Percentiles rank a stretch among this genome's conserved stretches.
phyloP scores from a whole-genome alignment of 1,284 basidiomycete species.

The Mycena sp. region DNA sequence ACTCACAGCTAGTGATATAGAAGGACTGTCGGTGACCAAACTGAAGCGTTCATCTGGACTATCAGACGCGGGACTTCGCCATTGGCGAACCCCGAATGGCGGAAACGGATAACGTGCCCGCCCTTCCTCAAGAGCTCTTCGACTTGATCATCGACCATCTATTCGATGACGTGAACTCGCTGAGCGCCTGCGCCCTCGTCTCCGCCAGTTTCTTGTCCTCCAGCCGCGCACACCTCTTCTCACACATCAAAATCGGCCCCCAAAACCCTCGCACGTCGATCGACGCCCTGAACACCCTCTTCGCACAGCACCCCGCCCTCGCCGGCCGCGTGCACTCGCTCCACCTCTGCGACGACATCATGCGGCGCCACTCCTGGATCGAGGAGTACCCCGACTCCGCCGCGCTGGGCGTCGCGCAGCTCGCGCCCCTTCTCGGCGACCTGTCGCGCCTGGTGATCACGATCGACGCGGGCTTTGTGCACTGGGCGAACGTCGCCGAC shows the following conservation, averaged over 20 bases:
- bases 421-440: neutral
- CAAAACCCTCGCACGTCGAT: conserved; percentile 3
- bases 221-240: conserved; percentile 14
- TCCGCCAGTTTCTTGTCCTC: conserved; percentile 9
- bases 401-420: neutral
- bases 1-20: too few species aligned
- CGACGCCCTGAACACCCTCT: neutral
- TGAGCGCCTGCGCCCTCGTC: conserved; percentile 19
- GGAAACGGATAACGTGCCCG: neutral
- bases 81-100: too few species aligned
- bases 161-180: conserved; percentile 12
- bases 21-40: too few species aligned
- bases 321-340: conserved; percentile 9
- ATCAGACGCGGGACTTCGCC: too few species aligned
- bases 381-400: neutral
- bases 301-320: neutral
- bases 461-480: conserved; percentile 12
- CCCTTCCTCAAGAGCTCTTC: conserved; percentile 22
- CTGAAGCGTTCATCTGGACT: too few species aligned
- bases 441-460: conserved; percentile 11
- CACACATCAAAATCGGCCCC: conserved; percentile 12
- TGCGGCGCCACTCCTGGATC: conserved; percentile 19
- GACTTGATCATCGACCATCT: conserved; percentile 17
- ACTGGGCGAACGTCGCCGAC: conserved; percentile 20
- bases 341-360: conserved; percentile 18